Percentiles rank a stretch among this genome's conserved stretches.
phyloP scores from a whole-genome alignment of 495 filamentous ascomycete genomes.

The Penicillium longicatenatum region DNA sequence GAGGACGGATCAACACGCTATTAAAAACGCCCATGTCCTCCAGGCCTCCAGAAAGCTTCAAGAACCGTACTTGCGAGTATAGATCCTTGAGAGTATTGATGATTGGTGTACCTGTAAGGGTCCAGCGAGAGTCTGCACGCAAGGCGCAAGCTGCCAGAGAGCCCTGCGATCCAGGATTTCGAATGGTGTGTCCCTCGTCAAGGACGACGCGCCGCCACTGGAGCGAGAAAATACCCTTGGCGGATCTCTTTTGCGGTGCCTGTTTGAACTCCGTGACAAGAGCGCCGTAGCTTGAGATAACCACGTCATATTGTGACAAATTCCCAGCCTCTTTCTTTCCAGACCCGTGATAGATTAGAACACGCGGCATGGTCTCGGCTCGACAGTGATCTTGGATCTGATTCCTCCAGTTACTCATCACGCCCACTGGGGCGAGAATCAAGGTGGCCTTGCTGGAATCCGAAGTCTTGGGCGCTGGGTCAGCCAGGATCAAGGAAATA shows the following conservation, averaged over 20 bases:
- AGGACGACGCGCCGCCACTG: constrained; percentile 82
- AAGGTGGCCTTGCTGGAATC: constrained; percentile 58
- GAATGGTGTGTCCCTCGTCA: constrained; percentile 86
- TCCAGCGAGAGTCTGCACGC: constrained; percentile 76
- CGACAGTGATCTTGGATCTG: not conserved
- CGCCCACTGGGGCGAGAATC: constrained; percentile 80
- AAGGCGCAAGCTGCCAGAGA: constrained; percentile 68
- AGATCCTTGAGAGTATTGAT: constrained; percentile 80
- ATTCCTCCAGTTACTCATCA: constrained; percentile 91
- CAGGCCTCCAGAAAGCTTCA: constrained; percentile 76
- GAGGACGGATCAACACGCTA: constrained; percentile 68
- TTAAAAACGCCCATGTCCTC: constrained; percentile 77
- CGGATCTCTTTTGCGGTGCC: constrained; percentile 31
- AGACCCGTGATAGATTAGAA: constrained; percentile 76
- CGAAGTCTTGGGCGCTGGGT: constrained; percentile 43
- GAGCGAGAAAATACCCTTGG: constrained; percentile 59
- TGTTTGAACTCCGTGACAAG: constrained; percentile 46
- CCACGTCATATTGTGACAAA: constrained; percentile 65
- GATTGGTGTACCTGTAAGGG: constrained; percentile 79
- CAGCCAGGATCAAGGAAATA: constrained; percentile 76
- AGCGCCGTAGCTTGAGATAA: constrained; percentile 82
- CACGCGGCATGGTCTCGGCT: constrained; percentile 55
- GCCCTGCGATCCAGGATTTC: constrained; percentile 73
- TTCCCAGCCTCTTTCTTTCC: constrained; percentile 47
- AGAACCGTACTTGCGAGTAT: constrained; percentile 77